Evolutionary conservation across 108 stramenopile genomes (phyloP).

Genomic region (Skeletonema potamos): DNA sequence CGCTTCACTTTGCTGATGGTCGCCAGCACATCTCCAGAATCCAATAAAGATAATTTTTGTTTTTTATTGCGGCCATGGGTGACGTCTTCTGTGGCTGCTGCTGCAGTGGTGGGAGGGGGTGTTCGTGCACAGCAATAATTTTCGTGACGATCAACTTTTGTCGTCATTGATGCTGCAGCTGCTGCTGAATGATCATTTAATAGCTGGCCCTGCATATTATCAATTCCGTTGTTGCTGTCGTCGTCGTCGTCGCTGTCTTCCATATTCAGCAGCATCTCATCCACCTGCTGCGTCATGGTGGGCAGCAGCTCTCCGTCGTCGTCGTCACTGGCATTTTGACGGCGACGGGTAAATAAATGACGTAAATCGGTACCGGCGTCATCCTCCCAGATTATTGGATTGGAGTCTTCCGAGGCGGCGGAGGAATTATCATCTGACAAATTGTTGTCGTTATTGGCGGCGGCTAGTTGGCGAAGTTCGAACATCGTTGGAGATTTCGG

Average conservation of each 20-base stretch:
- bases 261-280: slow-evolving; percentile 17
- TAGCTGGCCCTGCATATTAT: not conserved
- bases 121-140: not conserved
- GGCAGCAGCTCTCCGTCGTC: not conserved
- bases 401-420: slow-evolving; percentile 10
- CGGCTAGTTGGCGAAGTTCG: not conserved
- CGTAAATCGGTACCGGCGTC: slow-evolving; percentile 3
- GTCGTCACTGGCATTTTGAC: not conserved
- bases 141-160: too few species aligned
- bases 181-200: too few species aligned
- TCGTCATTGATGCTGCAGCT: too few species aligned
- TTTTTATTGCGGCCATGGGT: not conserved
- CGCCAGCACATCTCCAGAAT: slow-evolving; percentile 14
- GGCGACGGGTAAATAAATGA: not conserved
- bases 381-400: slow-evolving; percentile 22
- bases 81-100: slow-evolving; percentile 4
- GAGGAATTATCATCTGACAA: too few species aligned
- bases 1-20: slow-evolving; percentile 23
- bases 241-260: not conserved
- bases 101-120: not conserved
- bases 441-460: not conserved
- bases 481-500: not conserved
- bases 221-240: not conserved
- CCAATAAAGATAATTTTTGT: not conserved
- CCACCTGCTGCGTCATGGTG: slow-evolving; percentile 53